A percentile compares a stretch with the other conserved stretches of the same genome.
Evolutionary conservation across 2,329 filamentous ascomycete genomes (phyloP).

Genomic region (Talaromyces albobiverticillius): DNA sequence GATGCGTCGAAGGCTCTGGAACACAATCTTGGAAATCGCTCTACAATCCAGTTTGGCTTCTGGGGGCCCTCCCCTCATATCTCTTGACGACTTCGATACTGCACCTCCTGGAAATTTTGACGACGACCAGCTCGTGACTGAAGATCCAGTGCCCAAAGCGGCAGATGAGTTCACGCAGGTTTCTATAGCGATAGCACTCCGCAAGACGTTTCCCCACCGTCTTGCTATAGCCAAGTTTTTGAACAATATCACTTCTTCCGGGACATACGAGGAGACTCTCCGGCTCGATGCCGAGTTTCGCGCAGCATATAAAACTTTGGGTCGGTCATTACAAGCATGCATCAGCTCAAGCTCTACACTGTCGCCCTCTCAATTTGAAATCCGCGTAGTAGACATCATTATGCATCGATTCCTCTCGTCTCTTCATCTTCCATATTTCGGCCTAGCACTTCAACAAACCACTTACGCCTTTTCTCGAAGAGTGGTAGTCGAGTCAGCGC

Average conservation of each 20-base stretch:
- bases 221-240: slow-evolving; percentile 31
- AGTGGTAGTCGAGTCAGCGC: slow-evolving; percentile 46
- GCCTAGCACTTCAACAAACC: neutral
- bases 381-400: slow-evolving; percentile 24
- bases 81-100: slow-evolving; percentile 31
- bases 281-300: slow-evolving; percentile 43
- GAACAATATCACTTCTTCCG: slow-evolving; percentile 23
- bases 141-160: slow-evolving; percentile 27
- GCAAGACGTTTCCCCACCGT: slow-evolving; percentile 35
- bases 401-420: slow-evolving; percentile 27
- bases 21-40: slow-evolving; percentile 33
- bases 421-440: slow-evolving; percentile 27
- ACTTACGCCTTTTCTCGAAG: slow-evolving; percentile 49
- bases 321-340: slow-evolving; percentile 23
- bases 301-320: slow-evolving; percentile 42
- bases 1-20: slow-evolving; percentile 32
- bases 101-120: slow-evolving; percentile 21
- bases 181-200: slow-evolving; percentile 35
- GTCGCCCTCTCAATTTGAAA: slow-evolving; percentile 19
- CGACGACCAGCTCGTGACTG: slow-evolving; percentile 28
- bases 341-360: slow-evolving; percentile 3
- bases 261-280: slow-evolving; percentile 14
- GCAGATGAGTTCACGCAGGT: slow-evolving; percentile 30
- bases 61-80: slow-evolving; percentile 28
- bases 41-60: slow-evolving; percentile 31